These are phyloP conservation scores for Arachis monticola DNA, from an alignment of 331 rosid species.

Conservation along the genomic window DNA sequence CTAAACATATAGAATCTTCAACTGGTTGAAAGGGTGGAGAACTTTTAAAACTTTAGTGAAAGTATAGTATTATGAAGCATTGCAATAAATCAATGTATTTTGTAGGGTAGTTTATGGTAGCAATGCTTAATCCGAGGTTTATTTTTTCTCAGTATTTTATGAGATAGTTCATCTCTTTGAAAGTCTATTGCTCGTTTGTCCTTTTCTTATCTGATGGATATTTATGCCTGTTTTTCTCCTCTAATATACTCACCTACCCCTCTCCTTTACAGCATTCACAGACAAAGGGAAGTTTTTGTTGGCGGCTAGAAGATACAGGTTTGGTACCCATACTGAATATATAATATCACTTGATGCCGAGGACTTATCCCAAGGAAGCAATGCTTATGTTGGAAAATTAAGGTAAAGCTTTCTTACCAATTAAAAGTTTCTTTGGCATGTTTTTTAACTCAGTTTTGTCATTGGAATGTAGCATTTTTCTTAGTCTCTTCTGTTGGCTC, in stretches of 20 bases:
- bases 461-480: not conserved
- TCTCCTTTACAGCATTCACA: slow-evolving; percentile 70
- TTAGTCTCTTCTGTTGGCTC: not conserved
- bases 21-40: not conserved
- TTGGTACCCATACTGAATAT: slow-evolving; percentile 86
- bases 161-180: slow-evolving; percentile 14
- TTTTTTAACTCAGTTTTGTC: not conserved
- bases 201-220: slow-evolving; percentile 23
- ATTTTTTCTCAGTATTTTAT: slow-evolving; percentile 18
- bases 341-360: slow-evolving; percentile 89
- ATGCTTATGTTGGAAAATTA: slow-evolving; percentile 93
- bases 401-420: slow-evolving; percentile 56
- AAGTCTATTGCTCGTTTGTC: slow-evolving; percentile 21
- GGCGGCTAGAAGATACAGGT: slow-evolving; percentile 90
- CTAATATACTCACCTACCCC: not conserved
- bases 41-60: slow-evolving; percentile 23
- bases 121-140: not conserved
- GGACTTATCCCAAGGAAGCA: slow-evolving; percentile 94
- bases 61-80: not conserved
- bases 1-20: slow-evolving; percentile 1
- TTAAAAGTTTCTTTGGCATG: not conserved
- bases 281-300: slow-evolving; percentile 94
- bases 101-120: not conserved
- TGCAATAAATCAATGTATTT: not conserved
- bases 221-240: slow-evolving; percentile 12